Evolutionary conservation across 306 rosid species (phyloP).

Genomic region (Inga oerstediana): DNA sequence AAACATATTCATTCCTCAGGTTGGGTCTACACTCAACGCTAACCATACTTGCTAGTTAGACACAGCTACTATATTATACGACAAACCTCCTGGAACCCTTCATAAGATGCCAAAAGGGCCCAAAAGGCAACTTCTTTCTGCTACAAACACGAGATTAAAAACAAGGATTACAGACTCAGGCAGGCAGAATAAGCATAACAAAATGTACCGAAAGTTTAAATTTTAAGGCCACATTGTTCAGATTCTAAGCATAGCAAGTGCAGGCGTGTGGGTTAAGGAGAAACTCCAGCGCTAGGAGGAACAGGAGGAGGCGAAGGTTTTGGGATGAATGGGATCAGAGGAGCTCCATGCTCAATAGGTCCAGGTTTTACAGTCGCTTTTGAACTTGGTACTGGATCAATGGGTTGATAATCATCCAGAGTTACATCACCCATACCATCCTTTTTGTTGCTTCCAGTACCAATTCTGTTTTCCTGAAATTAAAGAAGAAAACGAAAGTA

Average conservation of each 20-base stretch:
- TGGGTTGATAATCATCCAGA: slow-evolving; percentile 67
- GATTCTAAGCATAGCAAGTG: slow-evolving; percentile 24
- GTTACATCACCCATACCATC: slow-evolving; percentile 19
- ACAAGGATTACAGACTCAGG: slow-evolving; percentile 19
- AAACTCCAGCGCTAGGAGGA: slow-evolving; percentile 38
- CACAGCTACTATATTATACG: not conserved
- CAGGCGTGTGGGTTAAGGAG: not conserved
- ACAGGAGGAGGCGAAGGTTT: slow-evolving; percentile 64
- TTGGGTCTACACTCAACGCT: slow-evolving; percentile 10
- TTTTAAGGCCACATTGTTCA: slow-evolving; percentile 8
- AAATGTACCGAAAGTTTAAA: slow-evolving; percentile 9
- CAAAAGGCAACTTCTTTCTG: not conserved
- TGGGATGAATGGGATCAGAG: slow-evolving; percentile 71
- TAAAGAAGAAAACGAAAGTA: slow-evolving; percentile 4
- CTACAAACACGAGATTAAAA: slow-evolving; percentile 14
- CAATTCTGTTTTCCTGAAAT: slow-evolving; percentile 50
- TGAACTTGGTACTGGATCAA: slow-evolving; percentile 67
- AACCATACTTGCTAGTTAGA: not conserved
- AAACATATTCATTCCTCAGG: not conserved
- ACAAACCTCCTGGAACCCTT: not conserved
- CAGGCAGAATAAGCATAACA: slow-evolving; percentile 15
- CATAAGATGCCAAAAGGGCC: slow-evolving; percentile 26
- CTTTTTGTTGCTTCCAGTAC: slow-evolving; percentile 10
- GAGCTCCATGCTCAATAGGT: slow-evolving; percentile 82
- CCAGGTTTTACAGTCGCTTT: slow-evolving; percentile 50